These are phyloP conservation scores for Fusarium coicis DNA, from an alignment of 2,329 filamentous ascomycete genomes.

Conservation along the genomic window DNA sequence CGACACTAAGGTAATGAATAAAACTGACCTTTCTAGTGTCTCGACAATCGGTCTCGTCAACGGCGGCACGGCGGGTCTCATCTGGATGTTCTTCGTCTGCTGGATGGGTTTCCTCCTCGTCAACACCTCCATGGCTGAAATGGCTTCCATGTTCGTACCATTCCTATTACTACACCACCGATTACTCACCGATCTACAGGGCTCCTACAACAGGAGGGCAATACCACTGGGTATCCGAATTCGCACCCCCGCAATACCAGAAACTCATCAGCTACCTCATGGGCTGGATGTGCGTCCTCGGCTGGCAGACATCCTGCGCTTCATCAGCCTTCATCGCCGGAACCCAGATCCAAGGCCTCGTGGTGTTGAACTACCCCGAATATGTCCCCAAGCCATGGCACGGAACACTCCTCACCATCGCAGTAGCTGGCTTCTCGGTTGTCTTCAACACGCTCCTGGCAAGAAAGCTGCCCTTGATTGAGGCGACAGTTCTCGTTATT, in stretches of 20 bases:
- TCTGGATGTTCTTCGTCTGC: slow-evolving; percentile 56
- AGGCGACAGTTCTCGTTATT: slow-evolving; percentile 28
- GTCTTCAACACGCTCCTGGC: slow-evolving; percentile 36
- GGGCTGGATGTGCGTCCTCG: slow-evolving; percentile 59
- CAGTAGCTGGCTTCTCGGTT: slow-evolving; percentile 24
- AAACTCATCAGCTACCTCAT: slow-evolving; percentile 64
- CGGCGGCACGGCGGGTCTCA: slow-evolving; percentile 58
- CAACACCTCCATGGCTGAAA: slow-evolving; percentile 59
- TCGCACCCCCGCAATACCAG: slow-evolving; percentile 59
- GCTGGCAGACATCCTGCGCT: slow-evolving; percentile 57
- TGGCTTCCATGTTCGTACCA: slow-evolving; percentile 56
- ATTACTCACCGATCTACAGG: slow-evolving; percentile 13
- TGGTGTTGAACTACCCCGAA: slow-evolving; percentile 47
- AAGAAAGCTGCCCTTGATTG: slow-evolving; percentile 28
- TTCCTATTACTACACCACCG: accelerated
- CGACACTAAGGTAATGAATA: accelerated
- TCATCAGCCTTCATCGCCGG: slow-evolving; percentile 55
- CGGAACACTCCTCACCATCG: slow-evolving; percentile 30
- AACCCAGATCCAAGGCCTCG: slow-evolving; percentile 57
- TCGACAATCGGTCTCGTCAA: slow-evolving; percentile 47
- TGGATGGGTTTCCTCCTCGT: slow-evolving; percentile 53
- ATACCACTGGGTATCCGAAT: slow-evolving; percentile 68
- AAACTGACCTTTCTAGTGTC: slow-evolving; percentile 9
- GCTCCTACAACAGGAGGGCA: slow-evolving; percentile 68
- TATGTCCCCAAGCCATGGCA: slow-evolving; percentile 35